Evolutionary conservation across 768 basidiomycete genomes (phyloP).

Genomic region (Leccinum rimulosum): DNA sequence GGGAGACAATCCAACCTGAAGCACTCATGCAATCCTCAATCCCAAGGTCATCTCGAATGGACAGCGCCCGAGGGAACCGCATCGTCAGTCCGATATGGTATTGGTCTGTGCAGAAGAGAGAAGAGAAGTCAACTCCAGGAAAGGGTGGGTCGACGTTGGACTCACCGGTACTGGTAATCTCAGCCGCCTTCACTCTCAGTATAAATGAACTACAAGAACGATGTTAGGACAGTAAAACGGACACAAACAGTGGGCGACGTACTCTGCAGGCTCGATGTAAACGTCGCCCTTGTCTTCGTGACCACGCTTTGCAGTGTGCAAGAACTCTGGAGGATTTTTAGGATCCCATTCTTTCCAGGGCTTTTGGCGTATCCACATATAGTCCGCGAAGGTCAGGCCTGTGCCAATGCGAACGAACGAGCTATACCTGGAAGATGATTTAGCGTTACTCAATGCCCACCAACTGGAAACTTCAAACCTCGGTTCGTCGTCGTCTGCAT

Average conservation of each 20-base stretch:
- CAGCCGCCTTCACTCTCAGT: slow-evolving; percentile 89
- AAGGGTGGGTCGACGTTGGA: slow-evolving; percentile 3
- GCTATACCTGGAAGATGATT: slow-evolving; percentile 56
- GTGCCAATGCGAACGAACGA: slow-evolving; percentile 89
- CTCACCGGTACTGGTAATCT: slow-evolving; percentile 74
- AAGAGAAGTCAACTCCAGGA: not conserved
- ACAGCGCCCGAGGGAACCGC: slow-evolving; percentile 87
- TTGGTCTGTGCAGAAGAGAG: slow-evolving; percentile 48
- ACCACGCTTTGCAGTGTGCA: slow-evolving; percentile 54
- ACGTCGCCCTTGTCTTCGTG: slow-evolving; percentile 86
- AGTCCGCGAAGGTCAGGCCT: slow-evolving; percentile 84
- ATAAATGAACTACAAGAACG: slow-evolving; percentile 75
- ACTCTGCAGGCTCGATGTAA: slow-evolving; percentile 91
- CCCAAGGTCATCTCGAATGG: slow-evolving; percentile 75
- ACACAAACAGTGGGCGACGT: slow-evolving; percentile 15
- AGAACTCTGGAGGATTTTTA: slow-evolving; percentile 69
- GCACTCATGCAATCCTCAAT: slow-evolving; percentile 73
- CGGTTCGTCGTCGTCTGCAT: slow-evolving; percentile 49
- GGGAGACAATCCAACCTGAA: slow-evolving; percentile 43
- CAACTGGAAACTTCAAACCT: slow-evolving; percentile 42
- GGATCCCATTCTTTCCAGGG: slow-evolving; percentile 83
- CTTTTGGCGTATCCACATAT: slow-evolving; percentile 76
- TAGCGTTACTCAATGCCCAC: not conserved
- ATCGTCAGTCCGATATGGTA: slow-evolving; percentile 87
- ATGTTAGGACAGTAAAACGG: not conserved